phyloP scores from a whole-genome alignment of 1,139 yeast species.

The Yamadazyma jaroonii region DNA sequence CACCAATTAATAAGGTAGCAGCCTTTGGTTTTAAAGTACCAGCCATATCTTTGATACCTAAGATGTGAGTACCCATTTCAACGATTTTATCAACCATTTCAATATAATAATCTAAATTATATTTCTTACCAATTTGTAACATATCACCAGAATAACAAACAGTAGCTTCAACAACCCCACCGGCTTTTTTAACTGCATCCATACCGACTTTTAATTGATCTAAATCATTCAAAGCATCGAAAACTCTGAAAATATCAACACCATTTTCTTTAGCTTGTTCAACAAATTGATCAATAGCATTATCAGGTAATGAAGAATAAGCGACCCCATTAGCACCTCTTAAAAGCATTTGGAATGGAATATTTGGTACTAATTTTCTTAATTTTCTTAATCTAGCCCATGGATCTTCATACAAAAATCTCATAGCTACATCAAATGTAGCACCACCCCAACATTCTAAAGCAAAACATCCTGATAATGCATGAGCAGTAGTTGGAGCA shows the following conservation, averaged over 20 bases:
- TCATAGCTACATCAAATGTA: conserved; percentile 96
- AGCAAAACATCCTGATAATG: conserved; percentile 87
- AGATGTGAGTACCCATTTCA: conserved; percentile 90
- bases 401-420: conserved; percentile 97
- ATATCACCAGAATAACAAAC: conserved; percentile 98
- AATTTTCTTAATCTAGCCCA: conserved; percentile 93
- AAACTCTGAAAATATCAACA: conserved; percentile 95
- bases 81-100: conserved; percentile 81
- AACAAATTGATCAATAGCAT: conserved; percentile 96
- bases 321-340: conserved; percentile 99
- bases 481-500: conserved; percentile 93
- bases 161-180: conserved; percentile 98
- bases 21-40: conserved; percentile 97
- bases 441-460: conserved; percentile 99
- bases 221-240: conserved; percentile 94
- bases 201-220: conserved; percentile 97
- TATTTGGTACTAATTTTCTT: conserved; percentile 90
- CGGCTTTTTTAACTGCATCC: conserved; percentile 96
- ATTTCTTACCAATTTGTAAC: conserved; percentile 92
- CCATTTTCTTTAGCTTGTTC: conserved; percentile 93
- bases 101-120: conserved; percentile 87
- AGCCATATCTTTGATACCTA: conserved; percentile 99
- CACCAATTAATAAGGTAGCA: conserved; percentile 74
- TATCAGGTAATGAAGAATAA: conserved; percentile 94
- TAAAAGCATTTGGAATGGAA: conserved; percentile 97